Base-by-base conservation (phyloP, 2,329 filamentous ascomycete species). In the Aspergillus bombycis region DNA sequence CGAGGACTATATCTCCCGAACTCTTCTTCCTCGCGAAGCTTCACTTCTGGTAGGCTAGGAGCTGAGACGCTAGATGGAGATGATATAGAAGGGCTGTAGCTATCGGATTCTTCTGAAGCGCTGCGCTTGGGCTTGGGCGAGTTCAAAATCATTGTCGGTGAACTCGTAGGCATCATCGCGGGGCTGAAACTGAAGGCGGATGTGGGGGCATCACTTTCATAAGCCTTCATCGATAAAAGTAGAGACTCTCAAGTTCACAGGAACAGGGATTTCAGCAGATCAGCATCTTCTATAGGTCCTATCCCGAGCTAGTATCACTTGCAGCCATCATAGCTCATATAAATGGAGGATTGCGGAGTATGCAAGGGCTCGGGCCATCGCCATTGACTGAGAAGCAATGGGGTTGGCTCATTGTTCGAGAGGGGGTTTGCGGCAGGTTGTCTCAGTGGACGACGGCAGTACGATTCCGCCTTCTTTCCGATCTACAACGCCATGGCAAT, bases 1-100 rank as follows among this genome's bases (percentile, higher is more conserved):
- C 75, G 75, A 59, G 79, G 79, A 63, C 80, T 79, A 64, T 75
- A 70, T 58, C 73, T 69, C 46, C 72, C 75, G 46, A 69, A 64
- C 57, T 75, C 73, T 54, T 73, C 71, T 41, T 76, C 75, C 62
- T 77, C 74, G 30, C 68, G 68, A 45, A 77, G 57, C 54, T 67
- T 71, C 52, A 65, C 60, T 57, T 78, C 77, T 62, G 72, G 72
- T 36, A 74, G 62, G 63, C 73, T 78, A 7, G 65, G 59, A 10
- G 71, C 65, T 16, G 77, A 78, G 21, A 70, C 60, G 19, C 68
- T 73, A 9, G 77, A 77, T 32, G 72, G 71, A 21, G 76, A 72
- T n/a, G 77, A 74, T n/a, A 69, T 65, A 9, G 76, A 72, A 23
- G 68, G 69, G 53, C 71, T 77, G 65, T 69, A 70, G 50, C 59